Percentiles rank a stretch among this genome's conserved stretches.
Conservation (phyloP, 805 yeast genomes). For the Grigorovia jiainica region DNA sequence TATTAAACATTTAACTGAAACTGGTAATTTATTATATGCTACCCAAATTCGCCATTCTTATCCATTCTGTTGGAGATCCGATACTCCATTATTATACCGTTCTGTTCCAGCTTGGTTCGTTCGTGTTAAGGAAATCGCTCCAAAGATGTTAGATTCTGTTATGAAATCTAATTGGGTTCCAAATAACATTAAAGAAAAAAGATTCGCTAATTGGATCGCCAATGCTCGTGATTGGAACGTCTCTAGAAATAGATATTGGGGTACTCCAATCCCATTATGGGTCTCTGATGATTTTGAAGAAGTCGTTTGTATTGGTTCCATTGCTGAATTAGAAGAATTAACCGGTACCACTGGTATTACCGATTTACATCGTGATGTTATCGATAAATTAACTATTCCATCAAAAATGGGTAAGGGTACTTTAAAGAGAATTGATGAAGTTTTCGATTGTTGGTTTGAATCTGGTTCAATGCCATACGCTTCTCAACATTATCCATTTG, state of each 20-base stretch:
- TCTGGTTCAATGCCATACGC: slow-evolving; percentile 99
- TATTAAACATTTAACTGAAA: slow-evolving; percentile 70
- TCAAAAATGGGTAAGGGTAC: slow-evolving; percentile 81
- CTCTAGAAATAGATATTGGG: slow-evolving; percentile 98
- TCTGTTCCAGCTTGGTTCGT: slow-evolving; percentile 99
- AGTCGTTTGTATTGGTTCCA: slow-evolving; percentile 85
- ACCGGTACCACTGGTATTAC: slow-evolving; percentile 75
- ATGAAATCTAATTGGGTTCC: slow-evolving; percentile 95
- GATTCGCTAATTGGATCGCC: slow-evolving; percentile 96
- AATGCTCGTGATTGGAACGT: slow-evolving; percentile 99
- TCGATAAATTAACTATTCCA: slow-evolving; percentile 89
- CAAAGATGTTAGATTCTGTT: slow-evolving; percentile 80
- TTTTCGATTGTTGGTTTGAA: slow-evolving; percentile 99
- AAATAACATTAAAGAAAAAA: slow-evolving; percentile 74
- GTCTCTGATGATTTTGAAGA: slow-evolving; percentile 89
- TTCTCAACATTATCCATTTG: slow-evolving; percentile 93
- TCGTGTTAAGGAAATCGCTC: slow-evolving; percentile 76
- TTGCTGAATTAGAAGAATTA: slow-evolving; percentile 74
- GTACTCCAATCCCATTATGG: slow-evolving; percentile 98
- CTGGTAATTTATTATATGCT: slow-evolving; percentile 64
- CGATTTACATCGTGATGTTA: slow-evolving; percentile 88
- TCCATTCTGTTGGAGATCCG: slow-evolving; percentile 99
- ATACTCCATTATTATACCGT: slow-evolving; percentile 91
- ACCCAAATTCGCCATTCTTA: slow-evolving; percentile 90
- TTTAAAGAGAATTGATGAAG: slow-evolving; percentile 89